Percentiles rank a stretch among this genome's conserved stretches.
phyloP scores from a whole-genome alignment of 352 stramenopile genomes.

The Plasmopara muralis region DNA sequence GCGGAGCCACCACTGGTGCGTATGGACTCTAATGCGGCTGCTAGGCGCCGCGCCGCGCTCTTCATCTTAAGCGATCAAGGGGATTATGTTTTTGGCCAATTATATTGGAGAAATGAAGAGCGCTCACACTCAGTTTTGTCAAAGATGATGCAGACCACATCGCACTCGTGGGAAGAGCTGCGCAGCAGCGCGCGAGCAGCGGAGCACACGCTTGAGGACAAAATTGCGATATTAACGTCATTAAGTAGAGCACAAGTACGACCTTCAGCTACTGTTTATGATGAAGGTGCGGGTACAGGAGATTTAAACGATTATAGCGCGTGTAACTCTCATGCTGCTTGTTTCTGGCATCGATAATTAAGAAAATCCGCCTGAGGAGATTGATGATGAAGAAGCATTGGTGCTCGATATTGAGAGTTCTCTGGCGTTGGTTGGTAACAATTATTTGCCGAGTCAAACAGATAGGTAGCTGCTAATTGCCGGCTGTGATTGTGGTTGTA shows the following conservation, averaged over 20 bases:
- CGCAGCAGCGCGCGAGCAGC: slow-evolving; percentile 53
- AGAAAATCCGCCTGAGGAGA: slow-evolving; percentile 57
- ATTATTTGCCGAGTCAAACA: background rate
- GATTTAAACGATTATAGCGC: background rate
- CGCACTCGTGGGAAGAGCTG: slow-evolving; percentile 74
- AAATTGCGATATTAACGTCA: slow-evolving; percentile 62
- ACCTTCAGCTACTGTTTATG: slow-evolving; percentile 24
- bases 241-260: slow-evolving; percentile 48
- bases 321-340: background rate
- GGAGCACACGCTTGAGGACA: slow-evolving; percentile 78
- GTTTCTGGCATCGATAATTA: background rate
- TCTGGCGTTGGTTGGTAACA: slow-evolving; percentile 38
- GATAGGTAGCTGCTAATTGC: background rate
- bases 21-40: slow-evolving; percentile 43
- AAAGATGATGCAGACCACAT: slow-evolving; percentile 53
- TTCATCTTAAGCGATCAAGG: slow-evolving; percentile 19
- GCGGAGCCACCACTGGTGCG: slow-evolving; percentile 23
- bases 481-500: slow-evolving; percentile 11
- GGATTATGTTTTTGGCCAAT: slow-evolving; percentile 6
- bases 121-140: background rate
- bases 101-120: background rate
- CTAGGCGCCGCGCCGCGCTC: slow-evolving; percentile 35
- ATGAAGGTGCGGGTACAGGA: slow-evolving; percentile 43
- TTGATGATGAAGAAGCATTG: slow-evolving; percentile 54
- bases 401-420: slow-evolving; percentile 75